A percentile compares a stretch with the other conserved stretches of the same genome.
Conservation (phyloP, 805 yeast genomes). For the Hanseniaspora lindneri region DNA sequence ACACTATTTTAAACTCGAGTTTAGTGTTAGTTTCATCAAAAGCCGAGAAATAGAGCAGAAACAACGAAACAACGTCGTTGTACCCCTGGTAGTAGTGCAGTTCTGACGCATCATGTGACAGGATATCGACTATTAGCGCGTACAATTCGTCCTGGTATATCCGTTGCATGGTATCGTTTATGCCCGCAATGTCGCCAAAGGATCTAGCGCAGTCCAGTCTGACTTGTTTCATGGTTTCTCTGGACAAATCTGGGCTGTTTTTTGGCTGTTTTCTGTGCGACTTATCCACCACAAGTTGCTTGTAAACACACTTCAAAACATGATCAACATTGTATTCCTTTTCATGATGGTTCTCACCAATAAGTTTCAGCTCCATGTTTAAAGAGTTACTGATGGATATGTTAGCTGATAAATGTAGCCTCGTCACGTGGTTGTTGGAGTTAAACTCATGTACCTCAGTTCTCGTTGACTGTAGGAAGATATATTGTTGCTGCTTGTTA, state of each 20-base stretch:
- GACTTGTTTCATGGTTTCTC: slow-evolving; percentile 42
- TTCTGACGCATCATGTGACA: slow-evolving; percentile 49
- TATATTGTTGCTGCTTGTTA: too few species aligned
- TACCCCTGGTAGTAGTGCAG: slow-evolving; percentile 82
- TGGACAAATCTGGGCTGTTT: neutral
- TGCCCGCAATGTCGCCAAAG: slow-evolving; percentile 31
- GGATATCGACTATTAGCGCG: slow-evolving; percentile 39
- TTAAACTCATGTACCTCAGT: too few species aligned
- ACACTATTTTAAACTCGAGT: slow-evolving; percentile 5
- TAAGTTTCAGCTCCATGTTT: too few species aligned
- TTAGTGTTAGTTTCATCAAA: neutral
- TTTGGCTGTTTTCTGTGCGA: neutral
- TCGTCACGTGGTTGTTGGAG: too few species aligned
- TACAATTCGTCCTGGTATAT: slow-evolving; percentile 22
- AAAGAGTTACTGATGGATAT: too few species aligned
- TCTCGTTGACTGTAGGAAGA: too few species aligned
- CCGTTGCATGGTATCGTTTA: slow-evolving; percentile 19
- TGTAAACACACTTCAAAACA: neutral
- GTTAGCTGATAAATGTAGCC: too few species aligned
- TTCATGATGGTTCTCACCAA: too few species aligned
- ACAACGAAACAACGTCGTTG: slow-evolving; percentile 71
- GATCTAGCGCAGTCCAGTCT: slow-evolving; percentile 66
- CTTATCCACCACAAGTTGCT: neutral
- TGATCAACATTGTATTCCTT: too few species aligned
- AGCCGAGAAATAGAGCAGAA: slow-evolving; percentile 41